phyloP scores from a whole-genome alignment of 2,329 filamentous ascomycete species.

The Fusarium sp. region DNA sequence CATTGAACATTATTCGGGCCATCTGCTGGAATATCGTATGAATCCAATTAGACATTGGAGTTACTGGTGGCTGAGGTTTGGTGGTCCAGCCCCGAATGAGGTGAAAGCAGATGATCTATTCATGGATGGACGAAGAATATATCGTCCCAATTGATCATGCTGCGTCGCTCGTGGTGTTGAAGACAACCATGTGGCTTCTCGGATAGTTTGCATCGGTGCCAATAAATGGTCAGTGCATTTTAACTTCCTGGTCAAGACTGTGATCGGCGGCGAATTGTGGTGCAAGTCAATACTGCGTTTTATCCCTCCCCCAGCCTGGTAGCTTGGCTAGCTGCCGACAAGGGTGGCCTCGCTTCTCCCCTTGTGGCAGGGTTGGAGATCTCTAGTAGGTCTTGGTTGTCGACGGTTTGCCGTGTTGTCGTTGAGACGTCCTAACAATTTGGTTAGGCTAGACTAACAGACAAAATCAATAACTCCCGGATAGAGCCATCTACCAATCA shows the following conservation, averaged over 20 bases:
- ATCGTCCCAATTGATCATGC: neutral
- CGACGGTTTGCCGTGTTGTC: neutral
- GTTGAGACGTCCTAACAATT: neutral
- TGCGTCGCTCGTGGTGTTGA: conserved; percentile 14
- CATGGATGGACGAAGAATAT: neutral
- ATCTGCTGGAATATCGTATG: conserved; percentile 31
- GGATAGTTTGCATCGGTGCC: conserved; percentile 35
- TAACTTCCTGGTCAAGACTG: too few relatives aligned
- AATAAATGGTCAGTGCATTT: conserved; percentile 36
- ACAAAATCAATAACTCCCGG: too few relatives aligned
- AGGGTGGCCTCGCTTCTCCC: conserved; percentile 19
- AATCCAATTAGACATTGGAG: conserved; percentile 11
- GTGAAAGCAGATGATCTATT: neutral
- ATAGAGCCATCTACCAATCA: too few relatives aligned
- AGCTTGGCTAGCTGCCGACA: neutral
- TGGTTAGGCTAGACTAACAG: neutral
- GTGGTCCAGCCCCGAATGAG: neutral
- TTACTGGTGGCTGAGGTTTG: conserved; percentile 1
- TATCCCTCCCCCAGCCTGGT: too few relatives aligned
- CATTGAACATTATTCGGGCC: conserved; percentile 26
- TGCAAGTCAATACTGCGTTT: too few relatives aligned
- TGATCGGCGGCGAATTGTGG: too few relatives aligned
- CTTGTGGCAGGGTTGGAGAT: conserved; percentile 26
- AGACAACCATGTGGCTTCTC: conserved; percentile 34
- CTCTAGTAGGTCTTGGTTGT: conserved; percentile 11